These are phyloP conservation scores for Magnaporthales sp. DNA, from an alignment of 2,329 filamentous ascomycete species.

Conservation along the genomic window DNA sequence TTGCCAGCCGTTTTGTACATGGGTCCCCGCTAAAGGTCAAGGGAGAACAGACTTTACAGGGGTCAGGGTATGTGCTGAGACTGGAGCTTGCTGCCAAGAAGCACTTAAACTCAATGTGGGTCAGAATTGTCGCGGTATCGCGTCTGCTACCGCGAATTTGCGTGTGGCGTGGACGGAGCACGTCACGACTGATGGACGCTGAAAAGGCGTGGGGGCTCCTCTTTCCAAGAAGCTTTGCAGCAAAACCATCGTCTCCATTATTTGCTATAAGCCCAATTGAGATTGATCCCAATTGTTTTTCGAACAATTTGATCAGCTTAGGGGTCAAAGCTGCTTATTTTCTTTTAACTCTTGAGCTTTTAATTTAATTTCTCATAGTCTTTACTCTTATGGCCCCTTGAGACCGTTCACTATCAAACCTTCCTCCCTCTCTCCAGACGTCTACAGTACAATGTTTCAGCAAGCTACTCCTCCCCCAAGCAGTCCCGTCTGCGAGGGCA, in stretches of 20 bases:
- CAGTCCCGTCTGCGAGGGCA: background rate
- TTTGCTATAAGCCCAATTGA: background rate
- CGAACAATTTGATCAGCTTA: background rate
- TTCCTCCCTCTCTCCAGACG: background rate
- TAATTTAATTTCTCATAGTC: background rate
- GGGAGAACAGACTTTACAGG: background rate
- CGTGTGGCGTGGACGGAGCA: conserved; percentile 1
- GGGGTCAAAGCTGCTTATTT: background rate
- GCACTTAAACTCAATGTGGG: conserved; percentile 1
- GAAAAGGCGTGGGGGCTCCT: background rate
- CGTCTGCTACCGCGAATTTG: conserved; percentile 3
- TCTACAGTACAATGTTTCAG: background rate
- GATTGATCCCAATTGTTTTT: background rate
- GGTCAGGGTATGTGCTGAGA: background rate
- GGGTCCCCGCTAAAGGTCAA: background rate
- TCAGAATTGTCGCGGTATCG: background rate
- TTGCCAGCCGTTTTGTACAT: background rate
- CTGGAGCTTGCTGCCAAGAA: background rate
- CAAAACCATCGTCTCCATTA: background rate
- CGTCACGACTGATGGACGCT: background rate
- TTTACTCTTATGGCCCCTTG: background rate
- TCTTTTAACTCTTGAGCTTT: background rate
- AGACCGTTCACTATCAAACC: background rate
- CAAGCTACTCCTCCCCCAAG: conserved; percentile 1
- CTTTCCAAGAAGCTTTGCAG: background rate